Conservation (phyloP, 2,329 filamentous ascomycete genomes). For the Rhytidhysteron rufulum region DNA sequence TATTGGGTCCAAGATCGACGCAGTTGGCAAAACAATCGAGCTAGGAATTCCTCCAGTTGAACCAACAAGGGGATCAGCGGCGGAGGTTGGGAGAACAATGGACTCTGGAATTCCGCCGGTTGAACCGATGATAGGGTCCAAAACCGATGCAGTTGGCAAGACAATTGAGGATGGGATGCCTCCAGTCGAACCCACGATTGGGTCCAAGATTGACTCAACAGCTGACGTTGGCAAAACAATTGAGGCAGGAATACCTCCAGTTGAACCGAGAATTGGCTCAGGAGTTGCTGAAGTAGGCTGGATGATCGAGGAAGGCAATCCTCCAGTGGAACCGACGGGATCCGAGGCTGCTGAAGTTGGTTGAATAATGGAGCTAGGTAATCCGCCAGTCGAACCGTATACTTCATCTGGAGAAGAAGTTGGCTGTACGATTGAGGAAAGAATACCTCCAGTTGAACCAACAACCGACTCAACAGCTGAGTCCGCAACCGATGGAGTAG, state of each 20-base stretch:
- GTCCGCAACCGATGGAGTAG: not conserved
- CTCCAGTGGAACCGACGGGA: conserved; percentile 19
- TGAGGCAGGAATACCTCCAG: conserved; percentile 14
- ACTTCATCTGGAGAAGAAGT: not conserved
- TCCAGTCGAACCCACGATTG: conserved; percentile 1
- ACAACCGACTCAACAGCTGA: too few species aligned
- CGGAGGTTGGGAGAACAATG: conserved; percentile 2
- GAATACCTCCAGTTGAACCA: conserved; percentile 8
- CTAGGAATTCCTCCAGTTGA: conserved; percentile 6
- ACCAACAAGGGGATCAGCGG: not conserved
- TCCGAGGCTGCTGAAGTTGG: conserved; percentile 6
- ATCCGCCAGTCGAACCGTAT: not conserved
- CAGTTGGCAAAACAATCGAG: conserved; percentile 4
- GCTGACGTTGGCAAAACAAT: conserved; percentile 17
- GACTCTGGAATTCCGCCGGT: conserved; percentile 9
- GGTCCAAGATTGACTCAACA: not conserved
- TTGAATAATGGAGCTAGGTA: conserved; percentile 1
- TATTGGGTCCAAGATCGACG: not conserved
- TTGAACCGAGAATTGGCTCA: not conserved
- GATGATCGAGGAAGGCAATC: conserved; percentile 5
- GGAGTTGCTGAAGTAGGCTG: conserved; percentile 1
- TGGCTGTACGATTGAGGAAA: conserved; percentile 3
- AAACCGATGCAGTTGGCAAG: conserved; percentile 2
- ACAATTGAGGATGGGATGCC: conserved; percentile 5
- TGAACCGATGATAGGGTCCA: conserved; percentile 4